Evolutionary conservation across 805 yeast genomes (phyloP).

Genomic region (Candida corydali): DNA sequence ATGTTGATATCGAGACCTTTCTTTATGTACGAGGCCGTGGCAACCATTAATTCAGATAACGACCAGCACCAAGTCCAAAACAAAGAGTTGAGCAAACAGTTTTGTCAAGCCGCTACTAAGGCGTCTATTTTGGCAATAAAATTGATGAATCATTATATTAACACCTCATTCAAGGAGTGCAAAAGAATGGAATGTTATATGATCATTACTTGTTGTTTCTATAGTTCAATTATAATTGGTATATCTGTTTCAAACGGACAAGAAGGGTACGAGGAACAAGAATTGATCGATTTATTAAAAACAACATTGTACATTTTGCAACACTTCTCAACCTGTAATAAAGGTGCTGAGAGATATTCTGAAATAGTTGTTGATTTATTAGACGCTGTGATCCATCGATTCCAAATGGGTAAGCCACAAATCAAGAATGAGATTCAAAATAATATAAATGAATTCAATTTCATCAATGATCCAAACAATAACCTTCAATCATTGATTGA

Average conservation of each 20-base stretch:
- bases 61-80: conserved; percentile 1
- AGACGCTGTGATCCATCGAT: conserved; percentile 7
- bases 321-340: conserved; percentile 10
- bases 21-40: conserved; percentile 24
- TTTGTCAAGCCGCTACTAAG: conserved; percentile 14
- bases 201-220: conserved; percentile 13
- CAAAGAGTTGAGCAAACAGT: conserved; percentile 9
- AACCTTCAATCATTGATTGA: conserved; percentile 12
- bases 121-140: conserved; percentile 14
- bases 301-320: conserved; percentile 10
- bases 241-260: conserved; percentile 9
- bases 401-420: too few species aligned
- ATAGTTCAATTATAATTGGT: conserved; percentile 12
- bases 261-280: conserved; percentile 10
- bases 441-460: conserved; percentile 11
- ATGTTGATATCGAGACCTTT: conserved; percentile 40
- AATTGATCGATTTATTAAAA: conserved; percentile 10
- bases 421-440: conserved; percentile 4
- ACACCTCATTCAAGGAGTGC: conserved; percentile 9
- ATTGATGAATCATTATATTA: conserved; percentile 13
- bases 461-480: conserved; percentile 12
- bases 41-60: conserved; percentile 3
- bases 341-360: conserved; percentile 11
- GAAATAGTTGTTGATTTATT: conserved; percentile 10
- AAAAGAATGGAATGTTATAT: conserved; percentile 13